Conservation (phyloP, 441 rosid species). For the Arabidopsis lyrata region DNA sequence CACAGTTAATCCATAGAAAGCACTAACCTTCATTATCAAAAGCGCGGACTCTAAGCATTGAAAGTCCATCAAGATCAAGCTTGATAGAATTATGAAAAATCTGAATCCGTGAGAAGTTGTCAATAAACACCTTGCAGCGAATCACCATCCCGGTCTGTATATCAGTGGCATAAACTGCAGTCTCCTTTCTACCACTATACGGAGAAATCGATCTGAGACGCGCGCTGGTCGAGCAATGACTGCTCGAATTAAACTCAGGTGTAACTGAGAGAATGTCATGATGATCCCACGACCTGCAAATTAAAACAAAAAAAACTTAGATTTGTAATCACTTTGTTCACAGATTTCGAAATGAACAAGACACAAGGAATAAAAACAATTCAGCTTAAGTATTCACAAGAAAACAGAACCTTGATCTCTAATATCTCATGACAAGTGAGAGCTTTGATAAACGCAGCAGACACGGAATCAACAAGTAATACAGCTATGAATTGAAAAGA, state of each 20-base stretch:
- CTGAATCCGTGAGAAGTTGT: conserved; percentile 87
- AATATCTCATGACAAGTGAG: not conserved
- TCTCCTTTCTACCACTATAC: conserved; percentile 85
- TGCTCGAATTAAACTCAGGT: conserved; percentile 86
- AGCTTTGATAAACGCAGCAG: not conserved
- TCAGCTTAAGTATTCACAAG: not conserved
- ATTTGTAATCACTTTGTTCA: not conserved
- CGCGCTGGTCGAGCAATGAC: conserved; percentile 87
- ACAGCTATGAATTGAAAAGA: not conserved
- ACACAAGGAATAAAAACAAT: not conserved
- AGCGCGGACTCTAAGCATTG: conserved; percentile 90
- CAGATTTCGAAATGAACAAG: not conserved
- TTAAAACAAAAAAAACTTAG: not conserved
- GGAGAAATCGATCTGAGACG: conserved; percentile 80
- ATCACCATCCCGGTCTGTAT: conserved; percentile 78
- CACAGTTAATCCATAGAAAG: not conserved
- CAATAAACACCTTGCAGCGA: conserved; percentile 98
- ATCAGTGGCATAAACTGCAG: conserved; percentile 95
- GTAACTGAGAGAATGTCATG: conserved; percentile 83
- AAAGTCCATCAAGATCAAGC: conserved; percentile 96
- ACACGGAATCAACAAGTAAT: not conserved
- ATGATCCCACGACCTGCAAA: conserved; percentile 97
- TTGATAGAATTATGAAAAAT: conserved; percentile 93
- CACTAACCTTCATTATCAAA: conserved; percentile 80
- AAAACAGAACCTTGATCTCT: not conserved